Conservation (phyloP, 192 early-diverging fungal species). For the Mortierella alpina region DNA sequence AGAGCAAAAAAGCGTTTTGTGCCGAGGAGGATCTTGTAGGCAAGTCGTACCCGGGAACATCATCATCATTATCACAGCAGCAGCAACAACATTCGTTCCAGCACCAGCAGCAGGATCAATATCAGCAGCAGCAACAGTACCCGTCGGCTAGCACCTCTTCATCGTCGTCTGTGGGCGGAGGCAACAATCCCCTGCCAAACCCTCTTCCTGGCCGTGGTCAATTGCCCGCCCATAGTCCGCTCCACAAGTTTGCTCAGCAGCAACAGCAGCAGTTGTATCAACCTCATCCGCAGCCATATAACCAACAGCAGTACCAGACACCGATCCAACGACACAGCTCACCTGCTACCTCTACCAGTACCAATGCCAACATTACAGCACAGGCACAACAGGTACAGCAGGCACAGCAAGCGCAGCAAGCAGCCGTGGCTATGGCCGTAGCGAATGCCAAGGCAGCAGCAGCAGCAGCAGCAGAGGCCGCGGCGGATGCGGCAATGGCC, state of each 20-base stretch:
- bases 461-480: constrained; percentile 10
- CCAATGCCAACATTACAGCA: not conserved
- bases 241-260: constrained; percentile 16
- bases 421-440: not conserved
- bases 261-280: constrained; percentile 15
- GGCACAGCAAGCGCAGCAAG: not conserved
- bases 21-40: constrained; percentile 17
- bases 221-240: not conserved
- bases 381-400: not conserved
- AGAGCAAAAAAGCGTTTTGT: constrained; percentile 13
- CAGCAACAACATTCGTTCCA: constrained; percentile 3
- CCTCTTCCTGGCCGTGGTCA: constrained; percentile 4
- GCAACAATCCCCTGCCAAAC: constrained; percentile 14
- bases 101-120: constrained; percentile 14
- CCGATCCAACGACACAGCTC: constrained; percentile 14
- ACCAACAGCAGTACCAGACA: constrained; percentile 12
- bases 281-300: not conserved
- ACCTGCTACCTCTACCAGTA: not conserved
- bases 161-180: constrained; percentile 15
- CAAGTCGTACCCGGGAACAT: constrained; percentile 7
- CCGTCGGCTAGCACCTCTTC: constrained; percentile 19
- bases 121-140: constrained; percentile 24
- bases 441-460: not conserved
- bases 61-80: constrained; percentile 1
- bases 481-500: not conserved